Evolutionary conservation across 306 rosid species (phyloP).

Genomic region (Luffa acutangula): DNA sequence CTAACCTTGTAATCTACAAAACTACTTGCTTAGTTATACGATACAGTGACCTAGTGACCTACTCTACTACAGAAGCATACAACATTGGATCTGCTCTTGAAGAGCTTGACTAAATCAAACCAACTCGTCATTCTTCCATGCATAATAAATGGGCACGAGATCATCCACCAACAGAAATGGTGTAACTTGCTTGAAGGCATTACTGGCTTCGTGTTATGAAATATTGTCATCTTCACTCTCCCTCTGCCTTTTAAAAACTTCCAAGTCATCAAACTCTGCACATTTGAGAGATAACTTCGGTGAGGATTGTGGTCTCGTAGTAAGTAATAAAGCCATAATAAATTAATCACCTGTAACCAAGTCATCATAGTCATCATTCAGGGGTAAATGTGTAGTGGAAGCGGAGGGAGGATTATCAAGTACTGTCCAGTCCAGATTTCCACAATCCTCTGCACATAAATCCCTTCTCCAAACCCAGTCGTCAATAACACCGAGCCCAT

Average conservation of each 20-base stretch:
- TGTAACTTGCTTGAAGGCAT: background rate
- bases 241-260: constrained; percentile 39
- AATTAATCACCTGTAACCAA: constrained; percentile 41
- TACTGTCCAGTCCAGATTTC: constrained; percentile 48
- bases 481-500: constrained; percentile 30
- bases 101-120: background rate
- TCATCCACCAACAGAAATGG: background rate
- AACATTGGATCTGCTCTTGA: background rate
- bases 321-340: background rate
- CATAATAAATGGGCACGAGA: background rate
- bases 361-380: constrained; percentile 55
- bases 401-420: constrained; percentile 39
- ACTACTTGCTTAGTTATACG: background rate
- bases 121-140: background rate
- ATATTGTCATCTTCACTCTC: constrained; percentile 41
- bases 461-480: constrained; percentile 62
- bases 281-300: constrained; percentile 11
- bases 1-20: constrained; percentile 3
- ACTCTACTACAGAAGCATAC: background rate
- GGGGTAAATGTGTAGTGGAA: constrained; percentile 36
- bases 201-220: constrained; percentile 23
- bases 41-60: constrained; percentile 2
- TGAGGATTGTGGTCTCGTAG: background rate
- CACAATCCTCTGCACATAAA: constrained; percentile 40
- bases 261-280: constrained; percentile 73